Base-by-base conservation (phyloP, 768 basidiomycete genomes). In the Hypholoma fasciculare region DNA sequence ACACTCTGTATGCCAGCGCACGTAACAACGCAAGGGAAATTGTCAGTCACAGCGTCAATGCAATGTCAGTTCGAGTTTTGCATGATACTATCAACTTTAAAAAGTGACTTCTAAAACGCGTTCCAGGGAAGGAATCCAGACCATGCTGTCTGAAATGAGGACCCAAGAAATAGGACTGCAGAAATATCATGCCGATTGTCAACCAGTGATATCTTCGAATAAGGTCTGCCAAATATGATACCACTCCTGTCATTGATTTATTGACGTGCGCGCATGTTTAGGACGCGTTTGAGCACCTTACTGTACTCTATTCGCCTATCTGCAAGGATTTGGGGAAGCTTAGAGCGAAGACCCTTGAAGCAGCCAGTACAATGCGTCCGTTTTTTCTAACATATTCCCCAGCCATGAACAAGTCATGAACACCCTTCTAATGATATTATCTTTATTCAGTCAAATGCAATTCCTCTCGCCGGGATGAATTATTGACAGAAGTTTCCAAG, bases 261-360 rank as follows among this genome's bases (percentile, higher is more conserved):
- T 9, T n/a, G 20, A 53, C 11, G 37, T 46, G 13, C 26, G 38
- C 19, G 39, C 27, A 19, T 37, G 37, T 30, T 20, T 40, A 64
- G 62, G 52, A 56, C 19, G 49, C 54, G 16, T 58, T 66, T n/a
- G 57, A 53, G 9, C 20, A 43, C 5, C 38, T 61, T 30, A 16
- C 38, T 7, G 50, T 23, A 6, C 26, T 61, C 16, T 65, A 65
- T 36, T 16, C 27, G 11, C 59, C 54, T 23, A 17, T 63, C 13
- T 52, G 59, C 26, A 48, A 63, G 20, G 57, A 62, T 20, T 53
- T 61, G 19, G 64, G 66, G 12, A 43, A 36, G 19, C 44, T 39
- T 7, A 64, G 68, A 47, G 54, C 64, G 19, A 47, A 60, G n/a
- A 58, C 49, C 51, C 54, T 69, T 40, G 57, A 65, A n/a, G 61